These are phyloP conservation scores for Wickerhamiella azymoides DNA, from an alignment of 805 yeast species.

Conservation along the genomic window DNA sequence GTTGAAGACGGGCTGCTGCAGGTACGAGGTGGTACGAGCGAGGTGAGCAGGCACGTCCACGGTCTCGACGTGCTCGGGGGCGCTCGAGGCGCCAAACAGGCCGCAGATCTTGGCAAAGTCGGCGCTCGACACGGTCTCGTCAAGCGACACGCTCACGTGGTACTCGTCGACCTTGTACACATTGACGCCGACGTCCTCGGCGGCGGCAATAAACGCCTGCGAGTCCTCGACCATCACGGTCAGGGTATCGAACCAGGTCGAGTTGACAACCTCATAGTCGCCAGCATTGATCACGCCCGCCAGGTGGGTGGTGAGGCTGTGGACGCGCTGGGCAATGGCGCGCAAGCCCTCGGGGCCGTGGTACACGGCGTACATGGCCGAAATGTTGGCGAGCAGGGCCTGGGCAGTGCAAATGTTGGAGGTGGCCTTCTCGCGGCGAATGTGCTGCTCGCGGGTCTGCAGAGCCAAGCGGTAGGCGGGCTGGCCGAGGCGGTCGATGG, in stretches of 20 bases:
- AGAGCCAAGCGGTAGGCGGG: conserved; percentile 84
- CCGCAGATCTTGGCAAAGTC: conserved; percentile 48
- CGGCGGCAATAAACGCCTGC: conserved; percentile 40
- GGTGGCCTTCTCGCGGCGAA: conserved; percentile 93
- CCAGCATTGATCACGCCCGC: conserved; percentile 40
- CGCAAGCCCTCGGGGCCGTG: conserved; percentile 85
- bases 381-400: conserved; percentile 87
- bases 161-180: conserved; percentile 50
- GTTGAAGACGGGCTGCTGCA: conserved; percentile 69
- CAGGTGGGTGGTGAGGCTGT: conserved; percentile 57
- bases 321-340: conserved; percentile 62
- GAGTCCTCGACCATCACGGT: conserved; percentile 42
- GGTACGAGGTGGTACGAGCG: conserved; percentile 24
- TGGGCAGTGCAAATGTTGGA: conserved; percentile 97
- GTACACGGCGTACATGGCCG: conserved; percentile 90
- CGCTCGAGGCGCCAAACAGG: conserved; percentile 39
- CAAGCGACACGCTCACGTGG: conserved; percentile 69
- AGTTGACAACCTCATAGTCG: conserved; percentile 40
- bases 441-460: conserved; percentile 97
- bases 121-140: conserved; percentile 60
- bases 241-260: conserved; percentile 76
- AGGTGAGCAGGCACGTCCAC: conserved; percentile 26
- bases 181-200: conserved; percentile 58
- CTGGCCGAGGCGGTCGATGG: conserved; percentile 82
- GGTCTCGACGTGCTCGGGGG: conserved; percentile 16